phyloP scores from a whole-genome alignment of 441 rosid species.

The Melastoma candidum region DNA sequence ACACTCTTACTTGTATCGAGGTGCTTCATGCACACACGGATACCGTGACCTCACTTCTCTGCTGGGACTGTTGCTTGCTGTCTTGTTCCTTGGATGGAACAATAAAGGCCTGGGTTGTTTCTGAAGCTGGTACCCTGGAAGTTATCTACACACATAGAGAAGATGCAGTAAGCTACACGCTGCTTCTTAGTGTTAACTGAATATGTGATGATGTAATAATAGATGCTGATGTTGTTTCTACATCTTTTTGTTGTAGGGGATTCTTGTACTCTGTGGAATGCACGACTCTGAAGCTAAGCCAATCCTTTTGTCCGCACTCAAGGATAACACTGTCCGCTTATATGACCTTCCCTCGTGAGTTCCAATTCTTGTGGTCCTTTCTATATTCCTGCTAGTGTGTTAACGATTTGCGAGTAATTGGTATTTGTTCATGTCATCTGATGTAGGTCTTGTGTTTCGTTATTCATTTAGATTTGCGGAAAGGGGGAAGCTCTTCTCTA shows the following conservation, averaged over 20 bases:
- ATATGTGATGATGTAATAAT: neutral
- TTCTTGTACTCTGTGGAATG: slow-evolving; percentile 22
- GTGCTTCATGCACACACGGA: slow-evolving; percentile 1
- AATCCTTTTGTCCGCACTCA: slow-evolving; percentile 24
- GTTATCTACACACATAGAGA: slow-evolving; percentile 17
- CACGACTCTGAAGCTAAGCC: slow-evolving; percentile 25
- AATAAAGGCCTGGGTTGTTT: slow-evolving; percentile 8
- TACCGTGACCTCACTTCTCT: slow-evolving; percentile 10
- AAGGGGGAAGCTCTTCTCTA: slow-evolving; percentile 22
- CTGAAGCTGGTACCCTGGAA: slow-evolving; percentile 12
- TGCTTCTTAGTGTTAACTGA: neutral
- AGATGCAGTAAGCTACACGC: slow-evolving; percentile 7
- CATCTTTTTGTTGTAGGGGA: slow-evolving; percentile 3
- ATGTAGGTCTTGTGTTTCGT: too few relatives aligned
- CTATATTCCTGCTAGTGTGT: too few relatives aligned
- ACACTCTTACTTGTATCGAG: slow-evolving; percentile 8
- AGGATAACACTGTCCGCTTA: slow-evolving; percentile 20
- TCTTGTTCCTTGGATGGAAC: slow-evolving; percentile 13
- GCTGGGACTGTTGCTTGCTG: slow-evolving; percentile 8
- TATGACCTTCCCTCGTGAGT: slow-evolving; percentile 25
- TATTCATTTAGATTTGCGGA: slow-evolving; percentile 8
- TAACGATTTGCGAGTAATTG: neutral
- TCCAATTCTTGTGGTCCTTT: neutral
- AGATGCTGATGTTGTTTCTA: neutral
- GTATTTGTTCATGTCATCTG: neutral